Percentiles rank a stretch among this genome's conserved stretches.
Evolutionary conservation across 2,329 filamentous ascomycete species (phyloP).

Genomic region (Monilinia laxa): DNA sequence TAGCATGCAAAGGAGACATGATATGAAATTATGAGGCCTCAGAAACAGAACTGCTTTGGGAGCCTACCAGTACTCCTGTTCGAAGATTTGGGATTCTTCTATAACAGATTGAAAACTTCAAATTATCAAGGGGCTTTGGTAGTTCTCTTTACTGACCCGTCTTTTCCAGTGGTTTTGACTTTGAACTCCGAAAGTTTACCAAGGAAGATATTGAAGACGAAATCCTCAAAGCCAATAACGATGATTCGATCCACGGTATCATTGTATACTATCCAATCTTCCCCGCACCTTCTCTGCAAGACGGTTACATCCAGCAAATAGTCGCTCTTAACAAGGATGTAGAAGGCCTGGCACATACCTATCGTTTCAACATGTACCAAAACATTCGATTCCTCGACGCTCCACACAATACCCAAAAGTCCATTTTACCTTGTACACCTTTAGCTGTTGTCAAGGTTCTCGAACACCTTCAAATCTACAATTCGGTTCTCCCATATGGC

Average conservation of each 20-base stretch:
- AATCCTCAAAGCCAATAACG: conserved; percentile 80
- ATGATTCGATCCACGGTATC: conserved; percentile 75
- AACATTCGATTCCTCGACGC: conserved; percentile 92
- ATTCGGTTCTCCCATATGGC: conserved; percentile 86
- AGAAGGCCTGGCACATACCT: conserved; percentile 88
- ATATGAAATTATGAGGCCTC: background rate
- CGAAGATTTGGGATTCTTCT: background rate
- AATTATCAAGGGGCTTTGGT: background rate
- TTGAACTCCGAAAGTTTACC: conserved; percentile 78
- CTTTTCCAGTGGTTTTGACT: conserved; percentile 73
- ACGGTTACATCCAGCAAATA: conserved; percentile 94
- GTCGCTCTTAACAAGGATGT: conserved; percentile 90
- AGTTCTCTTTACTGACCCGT: conserved; percentile 14
- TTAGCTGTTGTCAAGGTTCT: conserved; percentile 96
- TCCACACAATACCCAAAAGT: conserved; percentile 76
- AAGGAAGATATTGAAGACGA: conserved; percentile 89
- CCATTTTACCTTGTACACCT: conserved; percentile 91
- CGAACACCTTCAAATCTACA: conserved; percentile 94
- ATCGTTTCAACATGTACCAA: conserved; percentile 99
- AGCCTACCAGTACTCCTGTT: background rate
- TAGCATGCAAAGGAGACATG: background rate
- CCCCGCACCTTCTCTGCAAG: conserved; percentile 72
- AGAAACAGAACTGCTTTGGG: background rate
- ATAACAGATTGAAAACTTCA: background rate
- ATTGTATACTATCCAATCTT: conserved; percentile 99